Evolutionary conservation across 2,329 filamentous ascomycete species (phyloP).

Genomic region (Aureobasidium sp.): DNA sequence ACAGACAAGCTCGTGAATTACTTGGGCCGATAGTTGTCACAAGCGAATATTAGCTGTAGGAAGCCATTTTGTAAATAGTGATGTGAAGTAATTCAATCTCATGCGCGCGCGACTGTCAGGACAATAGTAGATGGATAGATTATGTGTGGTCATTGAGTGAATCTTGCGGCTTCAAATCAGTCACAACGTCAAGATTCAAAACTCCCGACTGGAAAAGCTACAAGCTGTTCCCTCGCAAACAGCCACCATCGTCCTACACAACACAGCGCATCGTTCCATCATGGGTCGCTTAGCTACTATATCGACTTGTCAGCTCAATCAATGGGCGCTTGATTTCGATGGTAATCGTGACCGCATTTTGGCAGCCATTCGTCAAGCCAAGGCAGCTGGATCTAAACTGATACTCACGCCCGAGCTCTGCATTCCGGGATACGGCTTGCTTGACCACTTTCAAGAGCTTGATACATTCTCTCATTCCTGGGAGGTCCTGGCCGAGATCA

Average conservation of each 20-base stretch:
- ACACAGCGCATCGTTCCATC: neutral
- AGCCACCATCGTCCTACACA: neutral
- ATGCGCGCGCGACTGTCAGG: neutral
- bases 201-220: neutral
- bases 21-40: neutral
- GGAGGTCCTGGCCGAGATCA: slow-evolving; percentile 56
- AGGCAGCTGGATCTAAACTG: slow-evolving; percentile 55
- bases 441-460: slow-evolving; percentile 55
- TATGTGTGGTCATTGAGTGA: neutral
- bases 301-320: slow-evolving; percentile 39
- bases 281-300: slow-evolving; percentile 37
- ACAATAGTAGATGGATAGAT: neutral
- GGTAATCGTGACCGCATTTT: slow-evolving; percentile 59
- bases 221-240: neutral
- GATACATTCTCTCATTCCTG: slow-evolving; percentile 40
- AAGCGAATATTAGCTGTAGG: neutral
- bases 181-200: slow-evolving; percentile 5
- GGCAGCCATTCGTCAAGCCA: slow-evolving; percentile 54
- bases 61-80: neutral
- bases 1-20: neutral
- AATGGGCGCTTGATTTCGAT: slow-evolving; percentile 52
- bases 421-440: slow-evolving; percentile 57
- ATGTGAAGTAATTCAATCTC: too few relatives aligned
- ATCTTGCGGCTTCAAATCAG: neutral
- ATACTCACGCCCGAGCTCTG: slow-evolving; percentile 44